A percentile compares a stretch with the other conserved stretches of the same genome.
phyloP scores from a whole-genome alignment of 2,329 filamentous ascomycete species.

The Penicillium sp. region DNA sequence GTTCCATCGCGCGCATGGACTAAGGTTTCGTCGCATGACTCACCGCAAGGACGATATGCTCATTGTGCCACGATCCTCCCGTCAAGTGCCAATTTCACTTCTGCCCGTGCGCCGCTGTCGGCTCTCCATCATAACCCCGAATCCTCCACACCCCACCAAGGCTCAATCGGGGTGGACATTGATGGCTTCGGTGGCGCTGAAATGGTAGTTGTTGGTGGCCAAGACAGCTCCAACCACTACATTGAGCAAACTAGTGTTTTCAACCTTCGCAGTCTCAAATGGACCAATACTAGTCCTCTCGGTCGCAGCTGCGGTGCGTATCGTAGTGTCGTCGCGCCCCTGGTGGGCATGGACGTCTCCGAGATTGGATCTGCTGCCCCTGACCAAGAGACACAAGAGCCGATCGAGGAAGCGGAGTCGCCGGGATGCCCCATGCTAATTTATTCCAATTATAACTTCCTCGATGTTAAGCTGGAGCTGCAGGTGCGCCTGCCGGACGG shows the following conservation, averaged over 20 bases:
- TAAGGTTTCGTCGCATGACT: constrained; percentile 73
- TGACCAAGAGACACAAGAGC: constrained; percentile 40
- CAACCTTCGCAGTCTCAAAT: constrained; percentile 90
- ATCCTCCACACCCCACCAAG: constrained; percentile 79
- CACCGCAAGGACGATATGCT: constrained; percentile 91
- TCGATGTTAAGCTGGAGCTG: constrained; percentile 93
- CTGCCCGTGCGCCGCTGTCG: constrained; percentile 77
- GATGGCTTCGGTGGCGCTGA: constrained; percentile 91
- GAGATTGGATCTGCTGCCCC: constrained; percentile 45
- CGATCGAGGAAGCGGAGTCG: constrained; percentile 28
- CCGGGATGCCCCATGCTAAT: constrained; percentile 76
- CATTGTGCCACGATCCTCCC: constrained; percentile 93
- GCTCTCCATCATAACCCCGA: constrained; percentile 88
- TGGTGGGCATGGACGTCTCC: constrained; percentile 53
- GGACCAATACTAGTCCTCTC: constrained; percentile 84
- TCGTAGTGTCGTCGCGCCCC: constrained; percentile 86
- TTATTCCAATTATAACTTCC: constrained; percentile 98
- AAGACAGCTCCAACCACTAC: constrained; percentile 97
- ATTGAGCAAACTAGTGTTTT: constrained; percentile 99
- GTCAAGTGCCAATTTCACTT: constrained; percentile 83
- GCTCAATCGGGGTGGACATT: constrained; percentile 81
- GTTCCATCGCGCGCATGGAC: constrained; percentile 81
- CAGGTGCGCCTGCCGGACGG: constrained; percentile 86
- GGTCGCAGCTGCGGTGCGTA: constrained; percentile 96
- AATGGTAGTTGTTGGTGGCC: constrained; percentile 95